Percentiles rank a stretch among this genome's conserved stretches.
Conservation (phyloP, 768 basidiomycete species). For the Pilatotrama ljubarskyi region DNA sequence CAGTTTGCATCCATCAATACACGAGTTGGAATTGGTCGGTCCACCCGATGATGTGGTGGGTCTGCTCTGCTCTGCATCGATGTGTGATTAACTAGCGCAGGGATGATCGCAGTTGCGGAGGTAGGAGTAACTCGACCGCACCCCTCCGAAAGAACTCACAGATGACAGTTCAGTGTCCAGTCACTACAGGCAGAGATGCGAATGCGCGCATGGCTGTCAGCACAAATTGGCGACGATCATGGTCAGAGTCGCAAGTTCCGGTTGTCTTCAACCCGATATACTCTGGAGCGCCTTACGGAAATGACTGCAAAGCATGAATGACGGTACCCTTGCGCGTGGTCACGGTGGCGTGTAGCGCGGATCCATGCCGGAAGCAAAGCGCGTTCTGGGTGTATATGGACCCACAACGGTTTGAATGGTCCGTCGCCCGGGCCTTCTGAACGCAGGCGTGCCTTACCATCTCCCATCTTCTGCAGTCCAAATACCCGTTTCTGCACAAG, state of each 20-base stretch:
- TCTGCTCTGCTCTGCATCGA: too few relatives aligned
- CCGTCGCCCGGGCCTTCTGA: background rate
- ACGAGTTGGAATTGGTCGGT: background rate
- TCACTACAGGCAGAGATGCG: too few relatives aligned
- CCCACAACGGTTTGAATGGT: constrained; percentile 9
- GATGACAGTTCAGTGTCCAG: too few relatives aligned
- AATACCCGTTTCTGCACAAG: background rate
- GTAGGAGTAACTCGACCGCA: too few relatives aligned
- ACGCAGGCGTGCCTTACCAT: background rate
- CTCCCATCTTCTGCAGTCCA: background rate
- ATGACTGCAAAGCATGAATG: background rate
- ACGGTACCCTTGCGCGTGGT: background rate
- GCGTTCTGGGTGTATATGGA: background rate
- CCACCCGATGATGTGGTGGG: too few relatives aligned
- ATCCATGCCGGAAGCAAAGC: background rate
- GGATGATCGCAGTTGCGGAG: too few relatives aligned
- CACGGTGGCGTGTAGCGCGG: background rate
- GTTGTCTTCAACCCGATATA: too few relatives aligned
- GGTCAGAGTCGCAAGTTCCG: too few relatives aligned
- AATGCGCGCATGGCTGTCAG: too few relatives aligned
- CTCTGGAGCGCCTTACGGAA: background rate
- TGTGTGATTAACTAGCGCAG: too few relatives aligned
- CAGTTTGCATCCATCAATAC: background rate
- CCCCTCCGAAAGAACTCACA: too few relatives aligned
- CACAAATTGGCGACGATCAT: too few relatives aligned